Evolutionary conservation across 371 early-diverging fungal genomes (phyloP), one percentile per base, ranked within the genome.

Genomic region (Actinomortierella ambigua): DNA sequence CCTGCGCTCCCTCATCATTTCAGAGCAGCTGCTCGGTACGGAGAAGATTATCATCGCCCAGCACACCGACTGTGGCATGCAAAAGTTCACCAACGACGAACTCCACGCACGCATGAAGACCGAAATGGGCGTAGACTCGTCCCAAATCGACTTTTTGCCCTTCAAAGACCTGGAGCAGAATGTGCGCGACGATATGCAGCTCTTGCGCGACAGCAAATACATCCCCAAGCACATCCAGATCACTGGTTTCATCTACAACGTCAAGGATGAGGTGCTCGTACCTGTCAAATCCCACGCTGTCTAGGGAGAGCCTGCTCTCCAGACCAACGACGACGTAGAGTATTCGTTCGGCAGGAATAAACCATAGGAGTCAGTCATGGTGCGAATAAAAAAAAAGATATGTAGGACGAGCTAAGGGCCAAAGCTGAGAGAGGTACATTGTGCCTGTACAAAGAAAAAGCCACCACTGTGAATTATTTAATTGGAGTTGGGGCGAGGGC

Each of bases 51-150:
- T 71, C 41, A 56, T 75, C 8, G 55, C 55, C 0, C 75, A 75
- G 26, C 75, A 75, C 27, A 63, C 65, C 3, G 75, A 73, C 42
- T 73, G 75, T 39, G 75, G 75, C 5, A 75, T 75, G 71, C 63
- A 60, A 26, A 66, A 55, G 11, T 75, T 75, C 42, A 48, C 57
- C 3, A 73, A 73, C 60, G 26, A 52, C 41, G 53, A 65, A 11
- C 64, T 65, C 26, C 47, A 65, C 43, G 51, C 57, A 2, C 57
- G 75, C 55, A 55, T 59, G 50, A 51, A 63, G 51, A 57, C 65
- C 50, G 13, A 59, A 23, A 23, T 40, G 22, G 75, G 60, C 14
- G 50, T 50, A 1, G 76, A 69, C 49, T 63, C 62, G 6, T 40
- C 63, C 1, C 65, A 61, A 29, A 65, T 76, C 18, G 64, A 63